These are phyloP conservation scores for Coemansia sp. DNA, from an alignment of 192 early-diverging fungal species.

Conservation along the genomic window DNA sequence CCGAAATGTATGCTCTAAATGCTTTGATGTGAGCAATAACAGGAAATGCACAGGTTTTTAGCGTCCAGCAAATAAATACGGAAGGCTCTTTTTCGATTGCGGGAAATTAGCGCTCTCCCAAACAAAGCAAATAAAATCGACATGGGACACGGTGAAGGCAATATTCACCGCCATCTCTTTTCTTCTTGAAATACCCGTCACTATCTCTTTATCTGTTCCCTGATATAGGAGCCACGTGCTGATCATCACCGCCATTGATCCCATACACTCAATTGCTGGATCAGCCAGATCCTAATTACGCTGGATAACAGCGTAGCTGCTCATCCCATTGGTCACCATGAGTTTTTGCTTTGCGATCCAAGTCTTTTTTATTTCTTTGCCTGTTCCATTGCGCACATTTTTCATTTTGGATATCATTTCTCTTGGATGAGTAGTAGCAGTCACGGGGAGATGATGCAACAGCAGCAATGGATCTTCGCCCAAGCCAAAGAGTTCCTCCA, in stretches of 20 bases:
- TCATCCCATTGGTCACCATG: too few species aligned
- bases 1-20: not conserved
- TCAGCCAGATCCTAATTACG: too few species aligned
- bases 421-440: not conserved
- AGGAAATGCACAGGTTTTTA: too few species aligned
- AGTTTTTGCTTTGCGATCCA: too few species aligned
- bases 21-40: not conserved
- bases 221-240: not conserved
- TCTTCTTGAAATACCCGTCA: not conserved
- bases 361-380: not conserved
- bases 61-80: too few species aligned
- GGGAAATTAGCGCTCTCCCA: not conserved
- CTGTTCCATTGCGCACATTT: not conserved
- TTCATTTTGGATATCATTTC: not conserved
- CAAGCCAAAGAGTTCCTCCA: slow-evolving; percentile 14
- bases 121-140: too few species aligned
- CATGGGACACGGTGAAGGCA: not conserved
- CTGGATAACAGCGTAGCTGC: too few species aligned
- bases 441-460: not conserved
- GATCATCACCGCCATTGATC: not conserved
- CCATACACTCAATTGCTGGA: not conserved
- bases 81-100: not conserved
- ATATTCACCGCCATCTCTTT: not conserved
- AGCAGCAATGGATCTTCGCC: slow-evolving; percentile 6
- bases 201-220: not conserved